Conservation (phyloP, 2,329 filamentous ascomycete genomes). For the Cordyceps cateniannulata region DNA sequence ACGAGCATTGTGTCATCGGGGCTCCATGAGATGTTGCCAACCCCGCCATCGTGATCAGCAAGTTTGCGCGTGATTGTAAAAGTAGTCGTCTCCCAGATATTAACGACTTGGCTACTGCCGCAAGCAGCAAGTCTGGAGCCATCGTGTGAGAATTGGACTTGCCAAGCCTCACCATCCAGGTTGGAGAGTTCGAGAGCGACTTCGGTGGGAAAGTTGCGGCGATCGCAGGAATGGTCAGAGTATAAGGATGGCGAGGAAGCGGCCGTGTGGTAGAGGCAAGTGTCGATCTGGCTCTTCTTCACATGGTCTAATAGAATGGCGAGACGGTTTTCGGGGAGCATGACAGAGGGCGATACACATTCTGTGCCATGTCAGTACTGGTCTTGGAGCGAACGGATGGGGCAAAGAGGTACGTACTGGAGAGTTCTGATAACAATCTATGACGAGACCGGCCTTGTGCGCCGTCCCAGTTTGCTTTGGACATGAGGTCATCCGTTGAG, state of each 20-base stretch:
- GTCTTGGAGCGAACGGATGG: neutral
- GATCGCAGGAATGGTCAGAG: slow-evolving; percentile 78
- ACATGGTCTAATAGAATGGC: slow-evolving; percentile 75
- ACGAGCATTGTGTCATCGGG: slow-evolving; percentile 83
- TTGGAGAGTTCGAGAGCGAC: slow-evolving; percentile 63
- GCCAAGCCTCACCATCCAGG: slow-evolving; percentile 83
- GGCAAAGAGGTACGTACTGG: slow-evolving; percentile 51
- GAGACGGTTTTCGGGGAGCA: slow-evolving; percentile 89
- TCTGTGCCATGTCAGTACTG: slow-evolving; percentile 37
- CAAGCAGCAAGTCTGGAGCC: slow-evolving; percentile 77
- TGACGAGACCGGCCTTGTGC: slow-evolving; percentile 68
- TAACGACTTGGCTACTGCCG: slow-evolving; percentile 65
- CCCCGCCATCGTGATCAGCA: slow-evolving; percentile 59
- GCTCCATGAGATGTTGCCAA: slow-evolving; percentile 83
- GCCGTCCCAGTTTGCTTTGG: slow-evolving; percentile 79
- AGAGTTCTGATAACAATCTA: slow-evolving; percentile 71
- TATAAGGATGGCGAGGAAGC: slow-evolving; percentile 75
- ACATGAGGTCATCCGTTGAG: slow-evolving; percentile 67
- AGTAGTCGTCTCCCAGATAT: slow-evolving; percentile 72
- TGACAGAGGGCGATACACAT: slow-evolving; percentile 90
- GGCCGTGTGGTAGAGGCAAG: slow-evolving; percentile 85
- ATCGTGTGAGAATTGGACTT: slow-evolving; percentile 82
- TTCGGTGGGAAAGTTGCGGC: slow-evolving; percentile 69
- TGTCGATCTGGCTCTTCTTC: slow-evolving; percentile 74
- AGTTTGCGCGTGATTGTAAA: slow-evolving; percentile 61